These are phyloP conservation scores for Cercospora berteroae DNA, from an alignment of 2,329 filamentous ascomycete species.

Conservation along the genomic window DNA sequence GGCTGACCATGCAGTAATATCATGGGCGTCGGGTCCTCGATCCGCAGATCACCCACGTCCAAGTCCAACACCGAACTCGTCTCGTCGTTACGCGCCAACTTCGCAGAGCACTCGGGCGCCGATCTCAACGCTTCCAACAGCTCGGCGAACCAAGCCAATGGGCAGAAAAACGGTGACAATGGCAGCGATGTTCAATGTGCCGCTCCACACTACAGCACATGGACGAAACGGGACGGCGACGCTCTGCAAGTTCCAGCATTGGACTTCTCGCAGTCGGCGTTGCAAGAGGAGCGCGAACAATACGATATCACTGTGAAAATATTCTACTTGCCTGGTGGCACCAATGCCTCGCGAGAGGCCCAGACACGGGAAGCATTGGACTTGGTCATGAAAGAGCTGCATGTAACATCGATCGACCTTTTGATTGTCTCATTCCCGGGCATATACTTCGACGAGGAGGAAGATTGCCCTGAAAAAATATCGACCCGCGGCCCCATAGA, in stretches of 20 bases:
- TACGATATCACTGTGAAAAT: conserved; percentile 97
- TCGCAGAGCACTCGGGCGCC: conserved; percentile 44
- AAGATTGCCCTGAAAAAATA: conserved; percentile 65
- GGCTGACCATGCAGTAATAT: conserved; percentile 62
- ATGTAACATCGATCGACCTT: conserved; percentile 73
- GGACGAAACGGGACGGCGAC: conserved; percentile 68
- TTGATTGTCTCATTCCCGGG: conserved; percentile 91
- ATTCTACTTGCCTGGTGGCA: conserved; percentile 73
- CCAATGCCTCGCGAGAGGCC: conserved; percentile 51
- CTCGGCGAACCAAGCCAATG: conserved; percentile 15
- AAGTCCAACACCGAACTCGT: conserved; percentile 93
- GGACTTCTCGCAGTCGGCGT: conserved; percentile 66
- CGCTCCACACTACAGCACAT: conserved; percentile 50
- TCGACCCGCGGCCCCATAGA: conserved; percentile 40
- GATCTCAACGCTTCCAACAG: conserved; percentile 10
- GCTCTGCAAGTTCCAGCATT: conserved; percentile 64
- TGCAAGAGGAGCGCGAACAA: conserved; percentile 75
- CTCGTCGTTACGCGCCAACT: conserved; percentile 81
- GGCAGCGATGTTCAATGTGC: conserved; percentile 17
- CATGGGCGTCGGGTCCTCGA: conserved; percentile 78
- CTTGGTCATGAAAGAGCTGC: conserved; percentile 76
- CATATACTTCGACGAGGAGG: conserved; percentile 88
- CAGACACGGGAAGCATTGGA: conserved; percentile 77
- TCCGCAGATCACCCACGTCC: conserved; percentile 71
- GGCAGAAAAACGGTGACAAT: conserved; percentile 10